Base-by-base conservation (phyloP, 768 basidiomycete species). In the Lentinula aciculospora region DNA sequence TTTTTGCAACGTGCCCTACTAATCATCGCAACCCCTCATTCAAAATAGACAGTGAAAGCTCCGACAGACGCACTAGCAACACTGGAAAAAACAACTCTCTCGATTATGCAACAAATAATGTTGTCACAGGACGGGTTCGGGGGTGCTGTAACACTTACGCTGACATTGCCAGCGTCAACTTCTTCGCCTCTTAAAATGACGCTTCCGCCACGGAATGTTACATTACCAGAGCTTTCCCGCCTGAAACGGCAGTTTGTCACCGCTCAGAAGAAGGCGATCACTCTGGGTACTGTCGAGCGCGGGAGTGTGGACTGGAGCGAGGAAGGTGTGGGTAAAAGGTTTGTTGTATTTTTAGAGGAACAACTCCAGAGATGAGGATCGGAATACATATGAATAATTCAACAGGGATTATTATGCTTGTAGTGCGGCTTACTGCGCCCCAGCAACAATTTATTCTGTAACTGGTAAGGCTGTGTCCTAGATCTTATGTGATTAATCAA, bases 221-320 rank as follows among this genome's bases (percentile, higher is more conserved):
- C 94, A 36, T 77, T 98, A 5, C 85, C 90, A 0, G 93, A 96
- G 72, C 76, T 97, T 56, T 94, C 96, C 68, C 79, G 95, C 28
- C 72, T 89, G 42, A 98, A 96, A 68, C 79, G 95, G 42, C 94
- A 98, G 68, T 98, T 96, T 66, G 88, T 96, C 31, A 82, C 83
- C 3, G 79, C 92, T 32, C 94, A 98, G 68, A 92, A 89, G 68
- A 94, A 92, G 64, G 92, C 92, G 6, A 86, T 93, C 57, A 91
- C 87, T 2, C 80, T 92, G 6, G 91, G 91, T 13, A 85, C 86
- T 15, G 88, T 83, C 5, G 91, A 92, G 65, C 84, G 84, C 62
- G 91, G 91, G 0, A 67, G 67, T 17, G 84, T 94, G 28, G 84
- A 90, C 62, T 94, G 90, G 88, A 81, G 76, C 58, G 89, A 89